Conservation (phyloP, 371 early-diverging fungal genomes). For the Rhizopus microsporus region DNA sequence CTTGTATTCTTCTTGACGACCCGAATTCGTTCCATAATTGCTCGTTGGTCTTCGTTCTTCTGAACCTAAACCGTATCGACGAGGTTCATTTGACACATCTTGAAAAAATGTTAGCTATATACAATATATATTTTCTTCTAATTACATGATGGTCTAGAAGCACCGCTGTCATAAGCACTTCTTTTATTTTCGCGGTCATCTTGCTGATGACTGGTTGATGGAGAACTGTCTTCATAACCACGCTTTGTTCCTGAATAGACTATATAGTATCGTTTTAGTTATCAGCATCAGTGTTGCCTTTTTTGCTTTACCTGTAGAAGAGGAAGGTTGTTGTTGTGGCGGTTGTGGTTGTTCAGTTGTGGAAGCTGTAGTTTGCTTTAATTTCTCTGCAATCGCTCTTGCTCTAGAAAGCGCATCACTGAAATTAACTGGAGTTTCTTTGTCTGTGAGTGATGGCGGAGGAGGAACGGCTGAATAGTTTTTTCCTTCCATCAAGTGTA, state of each 20-base stretch:
- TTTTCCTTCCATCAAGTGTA: slow-evolving; percentile 24
- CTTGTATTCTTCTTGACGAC: slow-evolving; percentile 50
- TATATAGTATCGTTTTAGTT: neutral
- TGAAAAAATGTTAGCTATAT: neutral
- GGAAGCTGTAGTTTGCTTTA: slow-evolving; percentile 47
- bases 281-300: slow-evolving; percentile 13
- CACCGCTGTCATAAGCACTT: slow-evolving; percentile 42
- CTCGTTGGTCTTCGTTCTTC: slow-evolving; percentile 37
- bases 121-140: neutral
- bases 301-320: slow-evolving; percentile 7
- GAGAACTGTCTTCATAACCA: slow-evolving; percentile 29
- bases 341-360: slow-evolving; percentile 13
- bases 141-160: slow-evolving; percentile 37
- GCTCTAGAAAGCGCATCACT: slow-evolving; percentile 78
- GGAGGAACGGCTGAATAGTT: slow-evolving; percentile 49
- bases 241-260: slow-evolving; percentile 33
- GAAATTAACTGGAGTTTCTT: slow-evolving; percentile 51
- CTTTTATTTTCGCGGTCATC: slow-evolving; percentile 52
- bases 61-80: slow-evolving; percentile 61
- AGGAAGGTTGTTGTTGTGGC: slow-evolving; percentile 19
- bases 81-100: slow-evolving; percentile 28
- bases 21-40: slow-evolving; percentile 19
- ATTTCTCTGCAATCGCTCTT: slow-evolving; percentile 82
- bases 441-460: slow-evolving; percentile 32
- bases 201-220: slow-evolving; percentile 29